phyloP scores from a whole-genome alignment of 306 rosid genomes.

The Potentilla sterilis region DNA sequence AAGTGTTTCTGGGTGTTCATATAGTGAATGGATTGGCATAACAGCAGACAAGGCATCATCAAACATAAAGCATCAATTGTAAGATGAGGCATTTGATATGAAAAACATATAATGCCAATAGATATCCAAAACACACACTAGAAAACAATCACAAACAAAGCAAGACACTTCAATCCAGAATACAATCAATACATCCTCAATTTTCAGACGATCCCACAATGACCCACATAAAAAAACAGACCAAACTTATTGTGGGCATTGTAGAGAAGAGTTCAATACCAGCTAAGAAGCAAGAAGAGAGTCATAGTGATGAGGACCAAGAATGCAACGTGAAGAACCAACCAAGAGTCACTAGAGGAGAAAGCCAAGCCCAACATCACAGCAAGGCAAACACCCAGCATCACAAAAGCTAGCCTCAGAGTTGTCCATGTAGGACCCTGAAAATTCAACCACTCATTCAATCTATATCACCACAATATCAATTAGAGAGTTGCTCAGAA shows the following conservation, averaged over 20 bases:
- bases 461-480: not conserved
- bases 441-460: constrained; percentile 4
- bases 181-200: constrained; percentile 8
- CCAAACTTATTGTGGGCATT: not conserved
- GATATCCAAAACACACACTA: not conserved
- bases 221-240: constrained; percentile 9
- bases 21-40: not conserved
- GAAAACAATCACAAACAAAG: not conserved
- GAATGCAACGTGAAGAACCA: constrained; percentile 73
- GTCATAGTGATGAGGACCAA: constrained; percentile 63
- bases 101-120: not conserved
- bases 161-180: not conserved
- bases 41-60: not conserved
- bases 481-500: not conserved
- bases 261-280: constrained; percentile 43
- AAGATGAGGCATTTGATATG: not conserved
- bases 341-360: constrained; percentile 75
- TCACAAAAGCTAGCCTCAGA: constrained; percentile 54
- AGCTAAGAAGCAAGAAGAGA: constrained; percentile 84
- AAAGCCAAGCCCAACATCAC: constrained; percentile 80
- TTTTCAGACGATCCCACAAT: not conserved
- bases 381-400: constrained; percentile 74
- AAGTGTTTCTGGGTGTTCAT: not conserved
- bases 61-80: not conserved
- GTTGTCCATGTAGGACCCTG: constrained; percentile 89